Percentiles rank a stretch among this genome's conserved stretches.
Evolutionary conservation across 31 red algal genomes (phyloP).

Genomic region (Bonnemaisonia californica): DNA sequence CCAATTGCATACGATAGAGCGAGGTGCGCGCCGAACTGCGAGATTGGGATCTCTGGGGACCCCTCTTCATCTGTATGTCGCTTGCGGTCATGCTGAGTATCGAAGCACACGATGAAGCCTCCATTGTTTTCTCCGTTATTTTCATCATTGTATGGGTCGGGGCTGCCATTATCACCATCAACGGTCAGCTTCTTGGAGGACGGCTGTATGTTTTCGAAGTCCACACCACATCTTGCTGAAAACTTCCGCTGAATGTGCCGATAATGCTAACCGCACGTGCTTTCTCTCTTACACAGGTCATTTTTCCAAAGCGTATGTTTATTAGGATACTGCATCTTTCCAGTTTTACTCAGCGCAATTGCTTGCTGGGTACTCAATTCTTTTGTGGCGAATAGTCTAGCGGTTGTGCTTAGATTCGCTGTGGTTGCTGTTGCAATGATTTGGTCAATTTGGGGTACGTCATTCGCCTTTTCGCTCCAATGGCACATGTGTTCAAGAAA

Average conservation of each 20-base stretch:
- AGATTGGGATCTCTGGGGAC: conserved; percentile 98
- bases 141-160: conserved; percentile 95
- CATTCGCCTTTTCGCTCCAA: neutral
- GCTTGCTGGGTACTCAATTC: conserved; percentile 72
- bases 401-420: conserved; percentile 77
- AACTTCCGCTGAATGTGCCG: conserved; percentile 2
- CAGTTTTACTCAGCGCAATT: conserved; percentile 77
- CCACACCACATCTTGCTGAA: too few species aligned
- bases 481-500: neutral
- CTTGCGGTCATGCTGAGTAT: conserved; percentile 86
- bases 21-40: conserved; percentile 88
- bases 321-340: conserved; percentile 92
- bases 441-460: conserved; percentile 94
- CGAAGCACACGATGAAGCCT: conserved; percentile 75
- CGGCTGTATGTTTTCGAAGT: conserved; percentile 70
- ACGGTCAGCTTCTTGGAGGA: conserved; percentile 92
- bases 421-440: conserved; percentile 59
- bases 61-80: conserved; percentile 93
- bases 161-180: conserved; percentile 91
- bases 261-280: too few species aligned
- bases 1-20: conserved; percentile 30
- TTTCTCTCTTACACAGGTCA: conserved; percentile 52
- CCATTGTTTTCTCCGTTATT: conserved; percentile 85
- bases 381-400: conserved; percentile 54
- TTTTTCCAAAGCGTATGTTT: conserved; percentile 96